phyloP scores from a whole-genome alignment of 257 asterid species.

The Scutellaria baicalensis region DNA sequence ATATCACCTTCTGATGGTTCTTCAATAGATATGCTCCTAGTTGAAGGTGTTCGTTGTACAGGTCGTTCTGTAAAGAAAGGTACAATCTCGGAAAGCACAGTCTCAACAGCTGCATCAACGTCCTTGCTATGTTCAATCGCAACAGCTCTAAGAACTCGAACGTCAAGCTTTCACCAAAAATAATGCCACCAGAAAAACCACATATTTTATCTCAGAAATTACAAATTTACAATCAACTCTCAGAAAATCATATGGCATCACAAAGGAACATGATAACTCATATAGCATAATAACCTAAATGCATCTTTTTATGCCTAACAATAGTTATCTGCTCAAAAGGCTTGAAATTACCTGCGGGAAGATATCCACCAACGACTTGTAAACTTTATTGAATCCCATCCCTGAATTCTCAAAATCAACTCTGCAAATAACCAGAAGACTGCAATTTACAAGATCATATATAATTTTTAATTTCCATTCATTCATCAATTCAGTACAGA shows the following conservation, averaged over 20 bases:
- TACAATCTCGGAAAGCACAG: slow-evolving; percentile 55
- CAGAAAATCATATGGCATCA: background rate
- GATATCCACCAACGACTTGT: slow-evolving; percentile 27
- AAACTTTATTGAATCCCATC: slow-evolving; percentile 39
- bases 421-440: slow-evolving; percentile 22
- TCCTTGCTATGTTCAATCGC: slow-evolving; percentile 74
- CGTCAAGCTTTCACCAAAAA: slow-evolving; percentile 50
- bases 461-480: background rate
- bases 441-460: background rate
- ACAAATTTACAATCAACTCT: background rate
- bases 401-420: background rate
- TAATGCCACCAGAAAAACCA: background rate
- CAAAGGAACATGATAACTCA: background rate
- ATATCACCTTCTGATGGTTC: slow-evolving; percentile 40
- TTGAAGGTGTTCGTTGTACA: slow-evolving; percentile 15
- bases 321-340: background rate
- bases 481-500: background rate
- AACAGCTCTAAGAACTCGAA: slow-evolving; percentile 70
- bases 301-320: background rate
- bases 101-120: slow-evolving; percentile 61
- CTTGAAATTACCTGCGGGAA: slow-evolving; percentile 40
- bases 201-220: background rate
- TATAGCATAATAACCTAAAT: background rate
- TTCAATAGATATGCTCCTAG: slow-evolving; percentile 7
- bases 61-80: slow-evolving; percentile 50